Evolutionary conservation across 2,329 filamentous ascomycete genomes (phyloP), one percentile per base, ranked within the genome.

Genomic region (Hypocreales sp.): DNA sequence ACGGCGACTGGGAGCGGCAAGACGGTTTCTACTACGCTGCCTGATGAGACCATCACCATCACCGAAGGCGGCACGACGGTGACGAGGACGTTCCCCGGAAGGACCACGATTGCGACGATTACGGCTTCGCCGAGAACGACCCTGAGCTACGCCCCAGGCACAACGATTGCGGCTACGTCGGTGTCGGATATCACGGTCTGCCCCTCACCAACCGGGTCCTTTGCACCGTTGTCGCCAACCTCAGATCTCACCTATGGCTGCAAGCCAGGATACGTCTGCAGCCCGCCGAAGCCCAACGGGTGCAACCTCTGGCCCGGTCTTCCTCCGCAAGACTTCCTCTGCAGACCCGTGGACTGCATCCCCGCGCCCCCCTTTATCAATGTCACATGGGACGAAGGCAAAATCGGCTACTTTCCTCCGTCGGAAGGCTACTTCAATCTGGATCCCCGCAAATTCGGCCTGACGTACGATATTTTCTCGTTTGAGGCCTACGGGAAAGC

Each of bases 381-480:
- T 1, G 44, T 57, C 1, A 40, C 39, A 1, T 73, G 67, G 68
- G 38, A 46, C 0, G 37, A 45, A 2, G 56, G 59, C 30, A 31
- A 53, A 23, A 68, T 63, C 0, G 35, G 49, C 11, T 71, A 65
- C 40, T 73, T 63, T 35, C 62, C 62, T 2, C 56, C 63, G 1
- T 36, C 40, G 4, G 35, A 36, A 9, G 67, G 62, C 4, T 79
- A 78, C 43, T 80, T 72, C 50, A 64, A 79, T 32, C 57, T 80
- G n/a, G 56, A 72, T 30, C 55, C 76, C 0, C 45, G 55, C 2
- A 58, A 58, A 0, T 81, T 80, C 31, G 74, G 73, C 5, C 52
- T 80, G 11, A 64, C 58, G 26, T 74, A 68, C 32, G 64, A 64
- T 22, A 72, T 79, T 12, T 79, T 77, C 33, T 56, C 59, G 13